Conservation (phyloP, 2,329 filamentous ascomycete species). For the Alternaria sp. region DNA sequence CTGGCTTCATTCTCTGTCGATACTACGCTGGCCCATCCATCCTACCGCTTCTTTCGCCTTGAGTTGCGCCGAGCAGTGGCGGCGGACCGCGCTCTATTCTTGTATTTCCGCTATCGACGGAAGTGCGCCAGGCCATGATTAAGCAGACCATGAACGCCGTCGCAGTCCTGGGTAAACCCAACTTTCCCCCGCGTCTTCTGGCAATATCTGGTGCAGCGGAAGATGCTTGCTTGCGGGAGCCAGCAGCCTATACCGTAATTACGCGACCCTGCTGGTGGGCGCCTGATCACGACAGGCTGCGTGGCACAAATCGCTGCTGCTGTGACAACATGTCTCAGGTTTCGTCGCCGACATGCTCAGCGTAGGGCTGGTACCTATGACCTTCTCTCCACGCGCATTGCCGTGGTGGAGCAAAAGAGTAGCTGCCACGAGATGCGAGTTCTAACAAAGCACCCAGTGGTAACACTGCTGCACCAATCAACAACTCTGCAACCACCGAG, state of each 20-base stretch:
- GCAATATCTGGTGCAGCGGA: conserved; percentile 26
- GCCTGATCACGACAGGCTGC: conserved; percentile 9
- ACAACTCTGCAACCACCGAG: conserved; percentile 28
- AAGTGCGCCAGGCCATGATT: neutral
- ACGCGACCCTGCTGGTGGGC: conserved; percentile 21
- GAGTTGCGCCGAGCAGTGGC: conserved; percentile 10
- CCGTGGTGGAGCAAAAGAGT: conserved; percentile 29
- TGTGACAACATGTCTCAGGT: conserved; percentile 2
- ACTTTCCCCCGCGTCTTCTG: conserved; percentile 19
- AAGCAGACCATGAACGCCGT: conserved; percentile 3
- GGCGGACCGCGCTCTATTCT: conserved; percentile 16
- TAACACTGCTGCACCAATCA: conserved; percentile 22
- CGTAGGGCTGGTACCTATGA: conserved; percentile 32
- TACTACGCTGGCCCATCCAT: conserved; percentile 21
- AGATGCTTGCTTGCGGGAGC: conserved; percentile 21
- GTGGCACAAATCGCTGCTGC: neutral
- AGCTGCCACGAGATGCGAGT: conserved; percentile 43
- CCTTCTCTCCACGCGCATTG: conserved; percentile 8
- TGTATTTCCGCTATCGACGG: conserved; percentile 7
- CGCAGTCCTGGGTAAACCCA: conserved; percentile 22
- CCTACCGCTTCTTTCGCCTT: conserved; percentile 16
- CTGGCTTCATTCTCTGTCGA: conserved; percentile 16
- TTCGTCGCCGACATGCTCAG: conserved; percentile 19
- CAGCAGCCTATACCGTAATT: conserved; percentile 11
- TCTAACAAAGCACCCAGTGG: conserved; percentile 27